phyloP scores from a whole-genome alignment of 352 stramenopile genomes.

The Globisporangium ultimum region DNA sequence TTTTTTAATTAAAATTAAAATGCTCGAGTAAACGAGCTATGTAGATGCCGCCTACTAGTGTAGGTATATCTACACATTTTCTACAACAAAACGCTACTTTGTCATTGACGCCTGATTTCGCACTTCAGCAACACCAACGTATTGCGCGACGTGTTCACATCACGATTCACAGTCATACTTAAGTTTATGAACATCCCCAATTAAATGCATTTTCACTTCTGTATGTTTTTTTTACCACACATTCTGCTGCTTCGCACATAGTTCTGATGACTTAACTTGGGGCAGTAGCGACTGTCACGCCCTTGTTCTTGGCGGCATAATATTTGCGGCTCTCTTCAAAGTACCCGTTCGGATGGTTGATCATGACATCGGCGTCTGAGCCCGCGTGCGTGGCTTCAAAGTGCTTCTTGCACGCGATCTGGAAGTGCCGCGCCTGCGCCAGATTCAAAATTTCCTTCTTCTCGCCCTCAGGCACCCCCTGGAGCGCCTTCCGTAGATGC shows the following conservation, averaged over 20 bases:
- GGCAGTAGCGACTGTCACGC: conserved; percentile 43
- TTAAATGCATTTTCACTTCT: conserved; percentile 2
- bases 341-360: conserved; percentile 99
- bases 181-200: too few relatives aligned
- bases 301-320: conserved; percentile 81
- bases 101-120: too few relatives aligned
- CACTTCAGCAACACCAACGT: too few relatives aligned
- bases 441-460: conserved; percentile 92
- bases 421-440: conserved; percentile 93
- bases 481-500: conserved; percentile 89
- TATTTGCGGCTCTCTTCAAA: conserved; percentile 96
- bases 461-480: conserved; percentile 73
- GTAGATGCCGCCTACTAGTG: too few relatives aligned
- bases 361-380: conserved; percentile 86
- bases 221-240: background rate
- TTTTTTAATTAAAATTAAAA: too few relatives aligned
- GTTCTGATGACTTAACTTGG: conserved; percentile 7
- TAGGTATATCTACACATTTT: too few relatives aligned
- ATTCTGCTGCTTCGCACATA: background rate
- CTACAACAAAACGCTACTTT: too few relatives aligned
- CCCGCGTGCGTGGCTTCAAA: conserved; percentile 94
- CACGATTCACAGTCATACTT: too few relatives aligned
- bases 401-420: conserved; percentile 98
- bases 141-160: too few relatives aligned
- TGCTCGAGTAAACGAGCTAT: too few relatives aligned